These are phyloP conservation scores for Suillus luteus DNA, from an alignment of 768 basidiomycete genomes.

Conservation along the genomic window DNA sequence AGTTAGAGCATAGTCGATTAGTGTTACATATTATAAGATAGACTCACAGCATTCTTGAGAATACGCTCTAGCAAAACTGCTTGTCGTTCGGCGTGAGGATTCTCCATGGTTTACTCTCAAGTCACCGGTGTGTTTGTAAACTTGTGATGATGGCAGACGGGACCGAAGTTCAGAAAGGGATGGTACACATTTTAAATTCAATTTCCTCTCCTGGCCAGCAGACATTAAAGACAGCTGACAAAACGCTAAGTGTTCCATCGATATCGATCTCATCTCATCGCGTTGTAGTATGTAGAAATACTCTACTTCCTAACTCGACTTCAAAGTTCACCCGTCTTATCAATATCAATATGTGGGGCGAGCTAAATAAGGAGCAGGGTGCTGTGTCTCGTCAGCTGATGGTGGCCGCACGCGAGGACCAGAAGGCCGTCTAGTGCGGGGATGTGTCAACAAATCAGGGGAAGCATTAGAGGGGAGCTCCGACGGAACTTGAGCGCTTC, in stretches of 20 bases:
- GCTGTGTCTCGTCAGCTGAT: slow-evolving; percentile 21
- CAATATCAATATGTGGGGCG: neutral
- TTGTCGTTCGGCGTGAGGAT: slow-evolving; percentile 92
- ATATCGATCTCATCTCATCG: too few relatives aligned
- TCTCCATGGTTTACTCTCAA: slow-evolving; percentile 65
- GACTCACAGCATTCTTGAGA: slow-evolving; percentile 80
- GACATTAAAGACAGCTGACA: neutral
- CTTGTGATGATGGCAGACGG: neutral
- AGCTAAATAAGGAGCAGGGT: neutral
- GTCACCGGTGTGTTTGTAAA: slow-evolving; percentile 13
- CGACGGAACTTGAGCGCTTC: slow-evolving; percentile 6
- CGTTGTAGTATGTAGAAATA: neutral
- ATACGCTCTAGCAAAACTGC: slow-evolving; percentile 89
- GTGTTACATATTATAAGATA: neutral
- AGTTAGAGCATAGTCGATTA: slow-evolving; percentile 2
- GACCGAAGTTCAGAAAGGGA: neutral
- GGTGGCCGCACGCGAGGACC: slow-evolving; percentile 30
- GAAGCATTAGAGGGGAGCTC: slow-evolving; percentile 10
- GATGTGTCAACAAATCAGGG: slow-evolving; percentile 16
- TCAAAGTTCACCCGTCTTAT: neutral
- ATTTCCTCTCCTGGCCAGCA: neutral
- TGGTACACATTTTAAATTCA: neutral
- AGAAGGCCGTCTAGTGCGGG: slow-evolving; percentile 34
- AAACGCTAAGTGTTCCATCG: neutral
- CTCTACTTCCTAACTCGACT: neutral